Base-by-base conservation (phyloP, 2,329 filamentous ascomycete genomes). In the Hypoxylon sp. region DNA sequence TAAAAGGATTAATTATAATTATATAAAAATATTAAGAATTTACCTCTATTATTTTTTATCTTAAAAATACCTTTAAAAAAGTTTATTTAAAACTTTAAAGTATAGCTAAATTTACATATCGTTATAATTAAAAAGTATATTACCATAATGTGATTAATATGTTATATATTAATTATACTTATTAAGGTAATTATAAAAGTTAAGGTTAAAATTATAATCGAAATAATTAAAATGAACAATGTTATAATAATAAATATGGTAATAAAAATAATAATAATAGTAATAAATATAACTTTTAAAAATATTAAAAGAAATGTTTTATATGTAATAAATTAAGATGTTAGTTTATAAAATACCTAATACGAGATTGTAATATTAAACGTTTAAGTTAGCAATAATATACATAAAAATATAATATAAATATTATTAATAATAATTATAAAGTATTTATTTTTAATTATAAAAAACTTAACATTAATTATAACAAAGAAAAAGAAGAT, bases 281-380 rank as follows among this genome's bases (percentile, higher is more conserved):
- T 54, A 14, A 39, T 29, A 24, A 22, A 19, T 37, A 37, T 37
- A 37, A 35, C 3, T 37, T 37, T 19, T n/a, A 13, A 35, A 22
- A 37, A 35, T 26, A 39, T 26, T 24, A 24, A 11, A 53, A 57
- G 48, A 57, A 47, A 35, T 57, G 31, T 35, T 57, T 47, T 57
- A 57, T 57, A 22, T 57, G 35, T 24, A 9, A 6, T 19, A 57
- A 57, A 37, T 5, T 14, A 19, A 35, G 19, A 19, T 57, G 24
- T 57, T 57, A 57, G 48, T 57, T 57, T 22, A 57, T 35, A 9
- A 57, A 57, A n/a, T 22, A 56, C 47, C n/a, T 29, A 9, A 11
- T 33, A 5, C 4, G 13, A 33, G 47, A 56, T 3, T n/a, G 24
- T 46, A 31, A 46, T 11, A 56, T 31, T 56, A 33, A 56, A 46